A percentile compares a stretch with the other conserved stretches of the same genome.
These are phyloP conservation scores for Antrodiella citrinella DNA, from an alignment of 768 basidiomycete genomes.

Conservation along the genomic window DNA sequence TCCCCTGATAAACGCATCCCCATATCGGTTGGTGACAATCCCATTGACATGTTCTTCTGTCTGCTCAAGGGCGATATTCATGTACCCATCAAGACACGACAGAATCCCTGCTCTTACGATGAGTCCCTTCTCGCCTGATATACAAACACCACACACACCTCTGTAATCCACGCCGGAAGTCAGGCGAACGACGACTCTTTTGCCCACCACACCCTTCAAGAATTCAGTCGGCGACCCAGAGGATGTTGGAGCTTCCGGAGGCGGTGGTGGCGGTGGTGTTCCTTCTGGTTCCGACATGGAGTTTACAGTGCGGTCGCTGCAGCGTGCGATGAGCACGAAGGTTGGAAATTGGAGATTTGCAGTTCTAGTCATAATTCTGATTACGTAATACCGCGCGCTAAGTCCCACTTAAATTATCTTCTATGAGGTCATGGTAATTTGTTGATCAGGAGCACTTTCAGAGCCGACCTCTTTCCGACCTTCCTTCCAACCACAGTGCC, in stretches of 20 bases:
- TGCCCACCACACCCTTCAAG: constrained; percentile 93
- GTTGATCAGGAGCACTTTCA: too few relatives aligned
- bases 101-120: constrained; percentile 55
- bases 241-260: constrained; percentile 38
- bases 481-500: too few relatives aligned
- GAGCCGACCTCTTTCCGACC: too few relatives aligned
- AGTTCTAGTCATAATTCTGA: too few relatives aligned
- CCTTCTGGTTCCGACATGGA: constrained; percentile 22
- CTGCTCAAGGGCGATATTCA: constrained; percentile 98
- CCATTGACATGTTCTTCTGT: constrained; percentile 95
- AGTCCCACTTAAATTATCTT: too few relatives aligned
- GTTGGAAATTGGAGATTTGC: background rate
- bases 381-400: too few relatives aligned
- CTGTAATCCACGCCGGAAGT: constrained; percentile 91
- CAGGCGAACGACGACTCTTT: constrained; percentile 85
- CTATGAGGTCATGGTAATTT: too few relatives aligned
- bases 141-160: constrained; percentile 40
- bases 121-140: background rate
- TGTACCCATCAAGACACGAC: constrained; percentile 95
- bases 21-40: constrained; percentile 78
- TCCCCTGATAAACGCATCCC: constrained; percentile 92
- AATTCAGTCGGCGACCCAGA: constrained; percentile 90
- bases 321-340: background rate
- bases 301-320: background rate
- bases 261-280: constrained; percentile 31